These are phyloP conservation scores for Globisporangium nagaii DNA, from an alignment of 352 stramenopile species.

Conservation along the genomic window DNA sequence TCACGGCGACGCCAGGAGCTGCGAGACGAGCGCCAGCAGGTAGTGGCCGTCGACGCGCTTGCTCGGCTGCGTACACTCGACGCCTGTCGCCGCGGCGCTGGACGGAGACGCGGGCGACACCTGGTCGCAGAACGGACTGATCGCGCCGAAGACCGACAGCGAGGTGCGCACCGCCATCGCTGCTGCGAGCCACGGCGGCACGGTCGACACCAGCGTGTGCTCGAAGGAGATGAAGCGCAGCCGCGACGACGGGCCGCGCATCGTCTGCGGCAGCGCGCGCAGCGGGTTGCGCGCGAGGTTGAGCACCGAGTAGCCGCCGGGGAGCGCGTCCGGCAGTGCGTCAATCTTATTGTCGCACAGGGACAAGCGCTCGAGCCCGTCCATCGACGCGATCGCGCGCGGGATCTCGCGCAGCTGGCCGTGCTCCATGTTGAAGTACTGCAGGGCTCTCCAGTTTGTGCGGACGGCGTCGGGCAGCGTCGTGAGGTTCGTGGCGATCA, in stretches of 20 bases:
- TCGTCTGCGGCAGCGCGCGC: neutral
- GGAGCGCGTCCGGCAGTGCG: neutral
- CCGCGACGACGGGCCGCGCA: neutral
- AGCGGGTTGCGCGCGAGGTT: conserved; percentile 7
- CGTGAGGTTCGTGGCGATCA: conserved; percentile 9
- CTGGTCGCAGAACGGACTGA: neutral
- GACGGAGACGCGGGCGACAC: neutral
- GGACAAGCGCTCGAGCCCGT: conserved; percentile 4
- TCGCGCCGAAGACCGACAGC: neutral
- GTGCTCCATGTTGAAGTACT: conserved; percentile 11
- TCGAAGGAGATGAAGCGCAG: conserved; percentile 2
- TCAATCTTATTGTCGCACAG: conserved; percentile 7
- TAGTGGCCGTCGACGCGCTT: neutral
- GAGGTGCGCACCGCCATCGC: neutral
- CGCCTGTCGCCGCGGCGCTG: neutral
- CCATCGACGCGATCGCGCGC: neutral
- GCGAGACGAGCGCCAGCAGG: neutral
- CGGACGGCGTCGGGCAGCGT: neutral
- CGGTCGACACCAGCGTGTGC: neutral
- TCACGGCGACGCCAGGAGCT: neutral
- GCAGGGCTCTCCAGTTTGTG: conserved; percentile 2
- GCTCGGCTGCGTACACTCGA: neutral
- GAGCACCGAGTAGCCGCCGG: neutral
- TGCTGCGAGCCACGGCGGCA: neutral
- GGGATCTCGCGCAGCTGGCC: conserved; percentile 5